Conservation (phyloP, 2,329 filamentous ascomycete species). For the Alternaria arbusti region DNA sequence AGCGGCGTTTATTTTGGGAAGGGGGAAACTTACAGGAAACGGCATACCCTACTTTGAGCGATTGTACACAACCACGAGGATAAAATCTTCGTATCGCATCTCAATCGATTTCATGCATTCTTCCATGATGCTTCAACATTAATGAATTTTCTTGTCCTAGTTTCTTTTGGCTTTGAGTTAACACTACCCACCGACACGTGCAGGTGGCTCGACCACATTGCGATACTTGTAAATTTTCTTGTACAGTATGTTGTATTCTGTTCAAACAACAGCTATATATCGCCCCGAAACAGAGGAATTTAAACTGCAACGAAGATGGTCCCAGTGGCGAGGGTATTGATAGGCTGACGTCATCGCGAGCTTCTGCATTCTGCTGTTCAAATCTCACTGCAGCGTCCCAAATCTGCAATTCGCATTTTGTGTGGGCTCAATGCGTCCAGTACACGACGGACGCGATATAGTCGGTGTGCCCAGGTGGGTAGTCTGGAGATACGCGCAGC, state of each 20-base stretch:
- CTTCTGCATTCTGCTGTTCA: background rate
- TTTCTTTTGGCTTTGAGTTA: background rate
- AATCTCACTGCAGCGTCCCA: background rate
- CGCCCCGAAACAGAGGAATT: background rate
- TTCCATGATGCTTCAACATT: background rate
- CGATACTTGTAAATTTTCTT: accelerated
- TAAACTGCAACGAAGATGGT: background rate
- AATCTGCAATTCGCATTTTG: background rate
- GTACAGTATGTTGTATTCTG: background rate
- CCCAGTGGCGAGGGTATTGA: background rate
- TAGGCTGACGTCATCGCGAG: background rate
- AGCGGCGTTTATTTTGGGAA: conserved; percentile 2
- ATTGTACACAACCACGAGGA: background rate
- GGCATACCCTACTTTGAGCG: conserved; percentile 11
- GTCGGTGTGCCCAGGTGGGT: background rate
- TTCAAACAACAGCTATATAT: accelerated
- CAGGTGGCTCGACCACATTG: background rate
- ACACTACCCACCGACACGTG: accelerated
- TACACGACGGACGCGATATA: background rate
- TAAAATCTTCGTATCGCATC: background rate
- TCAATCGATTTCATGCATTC: background rate
- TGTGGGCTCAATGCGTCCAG: background rate
- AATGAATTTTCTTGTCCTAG: background rate
- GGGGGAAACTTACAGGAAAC: background rate
- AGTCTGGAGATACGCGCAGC: background rate